Base-by-base conservation (phyloP, 2,329 filamentous ascomycete genomes). In the Ophioceras dolichostomum region DNA sequence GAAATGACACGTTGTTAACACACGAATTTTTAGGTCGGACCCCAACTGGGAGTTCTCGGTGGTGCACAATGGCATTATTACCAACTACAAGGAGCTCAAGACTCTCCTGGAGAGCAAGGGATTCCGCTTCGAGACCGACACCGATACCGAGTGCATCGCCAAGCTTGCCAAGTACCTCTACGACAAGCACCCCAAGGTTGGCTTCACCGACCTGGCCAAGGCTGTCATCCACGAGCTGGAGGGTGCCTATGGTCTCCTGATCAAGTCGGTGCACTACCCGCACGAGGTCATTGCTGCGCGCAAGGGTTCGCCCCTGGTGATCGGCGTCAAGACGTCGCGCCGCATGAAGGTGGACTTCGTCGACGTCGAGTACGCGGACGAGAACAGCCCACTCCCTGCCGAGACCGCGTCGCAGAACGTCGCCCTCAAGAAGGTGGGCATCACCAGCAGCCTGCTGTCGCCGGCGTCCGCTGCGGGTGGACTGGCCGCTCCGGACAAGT, bases 311-410 rank as follows among this genome's bases (percentile, higher is more conserved):
- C 91, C 91, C 31, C 76, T 98, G 43, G 91, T 98, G 46, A 86
- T 98, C 52, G 91, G 91, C 65, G 91, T 98, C 58, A 84, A 87
- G 68, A 96, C 91, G 39, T 75, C 87, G 65, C 93, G 83, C 72
- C 94, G 94, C 69, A 96, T 98, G 91, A 98, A 96, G 81, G 91
- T 98, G 45, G 91, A 98, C 68, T 98, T 98, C 55, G 91, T 98
- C 58, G 91, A 98, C 59, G 91, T 98, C 44, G 91, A 98, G 67
- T 96, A 89, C 61, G 83, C 82, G 36, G 87, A 94, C 54, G 86
- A 94, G 52, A 79, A 80, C 53, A 70, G 68, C 48, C 75, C 83
- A 48, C 81, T 98, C 43, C 81, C 91, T 27, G 91, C 91, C 38
- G 91, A 98, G 74, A 79, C 80, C 47, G 91, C 91, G 44, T 89